A percentile compares a stretch with the other conserved stretches of the same genome.
phyloP scores from a whole-genome alignment of 495 filamentous ascomycete species.

The Aspergillus nidulans region DNA sequence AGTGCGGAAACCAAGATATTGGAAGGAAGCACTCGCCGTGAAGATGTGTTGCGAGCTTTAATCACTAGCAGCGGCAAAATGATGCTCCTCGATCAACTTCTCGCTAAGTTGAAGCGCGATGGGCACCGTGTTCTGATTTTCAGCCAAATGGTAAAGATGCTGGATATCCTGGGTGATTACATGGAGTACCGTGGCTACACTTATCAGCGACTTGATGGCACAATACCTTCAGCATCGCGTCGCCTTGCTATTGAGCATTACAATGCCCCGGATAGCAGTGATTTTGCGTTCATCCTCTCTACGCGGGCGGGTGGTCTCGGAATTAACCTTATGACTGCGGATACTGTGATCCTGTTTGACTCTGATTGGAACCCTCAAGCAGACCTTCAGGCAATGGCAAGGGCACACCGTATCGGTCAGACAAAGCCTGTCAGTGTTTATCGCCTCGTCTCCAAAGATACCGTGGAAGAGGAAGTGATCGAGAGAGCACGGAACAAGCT shows the following conservation, averaged over 20 bases:
- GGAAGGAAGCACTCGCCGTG: slow-evolving; percentile 66
- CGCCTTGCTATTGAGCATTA: slow-evolving; percentile 96
- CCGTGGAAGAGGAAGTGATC: slow-evolving; percentile 95
- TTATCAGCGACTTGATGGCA: slow-evolving; percentile 92
- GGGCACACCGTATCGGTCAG: slow-evolving; percentile 96
- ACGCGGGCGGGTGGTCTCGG: slow-evolving; percentile 94
- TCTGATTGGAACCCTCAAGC: slow-evolving; percentile 99
- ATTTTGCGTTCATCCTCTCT: slow-evolving; percentile 95
- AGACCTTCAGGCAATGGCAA: slow-evolving; percentile 96
- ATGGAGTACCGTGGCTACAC: slow-evolving; percentile 82
- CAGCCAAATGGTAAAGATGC: slow-evolving; percentile 99
- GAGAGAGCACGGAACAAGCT: slow-evolving; percentile 96
- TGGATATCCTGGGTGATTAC: slow-evolving; percentile 93
- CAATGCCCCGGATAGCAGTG: slow-evolving; percentile 86
- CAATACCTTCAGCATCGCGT: slow-evolving; percentile 77
- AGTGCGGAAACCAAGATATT: slow-evolving; percentile 86
- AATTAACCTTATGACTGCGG: slow-evolving; percentile 98
- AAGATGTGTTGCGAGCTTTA: slow-evolving; percentile 83
- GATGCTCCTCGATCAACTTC: slow-evolving; percentile 93
- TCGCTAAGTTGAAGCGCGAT: slow-evolving; percentile 85
- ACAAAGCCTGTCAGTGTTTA: slow-evolving; percentile 94
- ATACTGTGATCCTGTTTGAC: slow-evolving; percentile 96
- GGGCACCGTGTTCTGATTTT: slow-evolving; percentile 96
- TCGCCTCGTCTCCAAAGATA: slow-evolving; percentile 92
- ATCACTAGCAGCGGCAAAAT: slow-evolving; percentile 98